Evolutionary conservation across 2,329 filamentous ascomycete species (phyloP).

Genomic region (Sclerotinia minor): DNA sequence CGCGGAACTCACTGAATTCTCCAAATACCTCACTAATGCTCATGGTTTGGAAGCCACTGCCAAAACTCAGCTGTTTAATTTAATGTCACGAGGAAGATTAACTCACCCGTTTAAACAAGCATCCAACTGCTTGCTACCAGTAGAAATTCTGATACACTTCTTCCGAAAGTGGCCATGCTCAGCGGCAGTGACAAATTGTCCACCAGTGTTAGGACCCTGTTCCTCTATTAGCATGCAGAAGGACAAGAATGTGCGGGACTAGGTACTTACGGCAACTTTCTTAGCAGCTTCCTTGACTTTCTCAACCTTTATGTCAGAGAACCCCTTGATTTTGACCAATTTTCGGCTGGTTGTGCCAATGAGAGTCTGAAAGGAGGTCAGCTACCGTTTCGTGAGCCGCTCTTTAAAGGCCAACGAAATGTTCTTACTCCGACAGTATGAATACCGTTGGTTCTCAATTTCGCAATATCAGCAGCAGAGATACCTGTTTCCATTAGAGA

Average conservation of each 20-base stretch:
- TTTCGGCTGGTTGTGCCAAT: slow-evolving; percentile 59
- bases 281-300: slow-evolving; percentile 68
- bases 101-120: slow-evolving; percentile 60
- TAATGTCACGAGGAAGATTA: background rate
- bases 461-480: slow-evolving; percentile 63
- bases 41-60: slow-evolving; percentile 67
- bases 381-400: background rate
- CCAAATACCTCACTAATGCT: slow-evolving; percentile 66
- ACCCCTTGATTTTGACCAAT: slow-evolving; percentile 66
- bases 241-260: background rate
- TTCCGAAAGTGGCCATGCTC: slow-evolving; percentile 64
- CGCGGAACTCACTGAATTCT: slow-evolving; percentile 50
- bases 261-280: slow-evolving; percentile 40
- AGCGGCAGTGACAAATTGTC: slow-evolving; percentile 61
- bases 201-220: slow-evolving; percentile 56
- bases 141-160: slow-evolving; percentile 64
- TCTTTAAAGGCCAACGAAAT: background rate
- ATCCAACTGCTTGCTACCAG: slow-evolving; percentile 69
- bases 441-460: slow-evolving; percentile 62
- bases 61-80: slow-evolving; percentile 20
- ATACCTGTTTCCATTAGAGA: slow-evolving; percentile 50
- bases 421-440: slow-evolving; percentile 60
- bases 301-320: slow-evolving; percentile 69
- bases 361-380: slow-evolving; percentile 51
- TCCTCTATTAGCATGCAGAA: slow-evolving; percentile 27